Base-by-base conservation (phyloP, 345 rosid genomes). In the Noccaea caerulescens region DNA sequence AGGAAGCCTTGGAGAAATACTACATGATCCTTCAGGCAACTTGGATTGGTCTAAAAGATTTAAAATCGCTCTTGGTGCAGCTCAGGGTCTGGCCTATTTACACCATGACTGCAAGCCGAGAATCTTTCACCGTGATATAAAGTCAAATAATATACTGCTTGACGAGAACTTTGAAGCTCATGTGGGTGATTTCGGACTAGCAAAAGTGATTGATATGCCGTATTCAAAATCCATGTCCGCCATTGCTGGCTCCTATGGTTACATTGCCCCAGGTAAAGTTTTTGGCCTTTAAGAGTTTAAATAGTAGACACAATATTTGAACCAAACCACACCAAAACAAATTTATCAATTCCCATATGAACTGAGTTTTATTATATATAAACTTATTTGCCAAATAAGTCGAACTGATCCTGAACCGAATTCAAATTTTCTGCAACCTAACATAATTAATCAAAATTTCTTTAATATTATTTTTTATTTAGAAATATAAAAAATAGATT, bases 171-270 rank as follows among this genome's bases (percentile, higher is more conserved):
- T 86, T 39, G 97, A 91, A 82, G 98, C 98, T 61, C 93, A 82
- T 66, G 94, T 93, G 3, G 98, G 98, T 4, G 98, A 93, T 70
- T 91, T 93, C 11, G 98, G 98, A 43, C 62, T 93, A 51, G 98
- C 98, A 5, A 93, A 93, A 73, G 91, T 93, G 23, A 82, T 91
- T 30, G 98, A 91, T 81, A 77, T 91, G 97, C 94, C 96, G 7
- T 84, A 91, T 8, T 86, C 92, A 1, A 93, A 91, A 73, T 88
- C 98, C 18, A 87, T 93, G 98, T 91, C 98, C 1, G 92, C 96
- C 8, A 87, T 93, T 70, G 97, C 96, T 5, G 98, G 98, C 64
- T 90, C 98, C 62, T 93, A 93, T 62, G 98, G 98, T 80, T 93
- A 93, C 79, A 93, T 93, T 73, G 98, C 98, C 20, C 98, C 98